These are phyloP conservation scores for Acanthamoeba lenticulata DNA, from an alignment of 208 protist genomes.

Conservation along the genomic window DNA sequence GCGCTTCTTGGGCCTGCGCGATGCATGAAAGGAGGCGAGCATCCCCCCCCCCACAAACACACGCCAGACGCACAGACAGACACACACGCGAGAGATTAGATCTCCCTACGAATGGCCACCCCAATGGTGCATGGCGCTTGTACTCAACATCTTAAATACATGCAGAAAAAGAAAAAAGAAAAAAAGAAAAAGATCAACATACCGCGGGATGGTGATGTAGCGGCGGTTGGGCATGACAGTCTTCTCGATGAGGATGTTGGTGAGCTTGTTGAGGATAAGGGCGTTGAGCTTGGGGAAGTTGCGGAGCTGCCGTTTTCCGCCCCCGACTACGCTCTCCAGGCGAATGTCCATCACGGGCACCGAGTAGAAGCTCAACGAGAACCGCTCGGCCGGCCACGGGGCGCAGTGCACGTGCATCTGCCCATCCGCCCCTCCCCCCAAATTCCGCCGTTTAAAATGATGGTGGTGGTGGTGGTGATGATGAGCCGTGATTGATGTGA, in stretches of 20 bases:
- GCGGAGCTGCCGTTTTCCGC: background rate
- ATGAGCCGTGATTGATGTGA: too few species aligned
- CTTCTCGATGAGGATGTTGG: conserved; percentile 56
- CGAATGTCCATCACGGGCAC: conserved; percentile 41
- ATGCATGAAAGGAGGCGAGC: too few species aligned
- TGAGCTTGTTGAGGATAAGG: conserved; percentile 47
- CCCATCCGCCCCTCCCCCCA: background rate
- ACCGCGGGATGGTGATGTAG: conserved; percentile 36
- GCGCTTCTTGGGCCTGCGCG: too few species aligned
- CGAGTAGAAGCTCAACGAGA: conserved; percentile 47
- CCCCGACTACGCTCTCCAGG: background rate
- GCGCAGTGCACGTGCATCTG: conserved; percentile 43
- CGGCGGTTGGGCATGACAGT: conserved; percentile 37
- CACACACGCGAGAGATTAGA: too few species aligned
- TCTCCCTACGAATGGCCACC: too few species aligned
- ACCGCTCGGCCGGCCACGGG: conserved; percentile 43
- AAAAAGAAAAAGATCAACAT: background rate
- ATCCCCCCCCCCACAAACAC: too few species aligned
- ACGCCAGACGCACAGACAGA: too few species aligned
- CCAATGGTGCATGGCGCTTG: too few species aligned
- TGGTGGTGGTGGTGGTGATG: too few species aligned
- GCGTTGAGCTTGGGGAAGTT: conserved; percentile 47
- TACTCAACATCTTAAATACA: too few species aligned
- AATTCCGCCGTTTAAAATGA: too few species aligned
- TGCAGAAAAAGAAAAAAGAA: too few species aligned